phyloP scores from a whole-genome alignment of 1,139 yeast species.

The Kurtzmaniella quercitrusa region DNA sequence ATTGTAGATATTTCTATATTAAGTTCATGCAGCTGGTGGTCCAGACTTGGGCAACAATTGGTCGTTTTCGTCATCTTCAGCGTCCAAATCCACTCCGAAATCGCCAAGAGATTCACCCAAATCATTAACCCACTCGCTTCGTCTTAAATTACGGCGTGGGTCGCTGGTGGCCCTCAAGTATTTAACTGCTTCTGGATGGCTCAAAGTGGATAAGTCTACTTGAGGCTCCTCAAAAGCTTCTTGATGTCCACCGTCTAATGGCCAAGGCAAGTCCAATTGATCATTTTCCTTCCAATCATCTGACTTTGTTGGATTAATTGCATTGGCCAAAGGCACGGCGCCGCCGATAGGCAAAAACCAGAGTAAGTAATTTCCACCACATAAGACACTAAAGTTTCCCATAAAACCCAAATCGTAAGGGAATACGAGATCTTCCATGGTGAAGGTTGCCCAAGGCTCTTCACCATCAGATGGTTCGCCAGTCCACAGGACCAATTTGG shows the following conservation, averaged over 20 bases:
- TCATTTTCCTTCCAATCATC: slow-evolving; percentile 54
- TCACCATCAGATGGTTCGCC: slow-evolving; percentile 11
- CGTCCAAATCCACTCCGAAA: slow-evolving; percentile 82
- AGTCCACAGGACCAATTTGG: slow-evolving; percentile 47
- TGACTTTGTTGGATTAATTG: slow-evolving; percentile 40
- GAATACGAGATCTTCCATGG: slow-evolving; percentile 59
- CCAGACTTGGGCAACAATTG: slow-evolving; percentile 1
- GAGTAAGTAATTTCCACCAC: slow-evolving; percentile 49
- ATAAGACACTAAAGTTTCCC: slow-evolving; percentile 44
- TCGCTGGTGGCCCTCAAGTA: slow-evolving; percentile 15
- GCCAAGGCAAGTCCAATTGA: slow-evolving; percentile 73
- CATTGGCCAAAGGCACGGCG: neutral
- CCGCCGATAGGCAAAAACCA: slow-evolving; percentile 71
- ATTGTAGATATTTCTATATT: neutral
- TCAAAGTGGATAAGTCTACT: slow-evolving; percentile 11
- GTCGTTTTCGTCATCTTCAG: slow-evolving; percentile 38
- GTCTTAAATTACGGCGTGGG: slow-evolving; percentile 21
- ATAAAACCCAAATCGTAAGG: slow-evolving; percentile 76
- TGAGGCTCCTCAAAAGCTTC: slow-evolving; percentile 20
- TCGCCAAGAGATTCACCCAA: slow-evolving; percentile 80
- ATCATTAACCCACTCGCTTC: slow-evolving; percentile 67
- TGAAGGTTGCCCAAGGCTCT: slow-evolving; percentile 19
- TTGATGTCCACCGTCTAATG: slow-evolving; percentile 73
- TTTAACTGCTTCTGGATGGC: neutral
- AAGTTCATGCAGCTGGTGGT: neutral